Evolutionary conservation across 768 basidiomycete genomes (phyloP), one percentile per base, ranked within the genome.

Genomic region (Rhodotorula kratochvilovae): DNA sequence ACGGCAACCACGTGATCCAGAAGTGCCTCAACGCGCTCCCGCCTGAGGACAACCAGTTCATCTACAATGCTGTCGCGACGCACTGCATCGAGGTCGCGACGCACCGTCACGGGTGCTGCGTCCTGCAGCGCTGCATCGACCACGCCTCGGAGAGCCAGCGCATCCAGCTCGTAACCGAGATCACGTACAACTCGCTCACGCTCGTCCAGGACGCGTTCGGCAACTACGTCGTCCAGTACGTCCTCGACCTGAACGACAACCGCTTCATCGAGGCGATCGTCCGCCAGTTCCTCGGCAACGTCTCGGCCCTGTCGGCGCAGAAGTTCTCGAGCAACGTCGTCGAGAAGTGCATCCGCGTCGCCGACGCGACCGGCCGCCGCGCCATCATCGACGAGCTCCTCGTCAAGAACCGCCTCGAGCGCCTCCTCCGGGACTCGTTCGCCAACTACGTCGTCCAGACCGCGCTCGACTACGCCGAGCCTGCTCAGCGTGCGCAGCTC

Each of bases 1-100:
- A 95, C 79, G 92, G 92, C 62, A 95, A 95, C 78, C 91, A 97
- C 80, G 94, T 98, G 80, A 96, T 98, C 74, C 96, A 99, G 82
- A 99, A 99, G 82, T 99, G 96, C 82, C 83, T 99, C 77, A 99
- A 99, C 85, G 93, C 95, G 82, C 85, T 99, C 75, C 90, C 91
- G 56, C 92, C 96, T 2, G 96, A 99, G 79, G 96, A 99, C 82
- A 99, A 99, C 81, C 95, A 98, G 86, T 92, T 93, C 89, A 99
- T 99, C 78, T 99, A 98, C 82, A 98, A 98, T 77, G 95, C 96
- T 67, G 95, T 99, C 46, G 96, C 96, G 36, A 91, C 92, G 45
- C 97, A 98, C 82, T 96, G 96, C 78, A 92, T 99, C 63, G 96
- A 99, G 82, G 96, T 99, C 73, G 96, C 96, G 48, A 95, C 92